Evolutionary conservation across 768 basidiomycete species (phyloP).

Genomic region (Roridomyces roridus): DNA sequence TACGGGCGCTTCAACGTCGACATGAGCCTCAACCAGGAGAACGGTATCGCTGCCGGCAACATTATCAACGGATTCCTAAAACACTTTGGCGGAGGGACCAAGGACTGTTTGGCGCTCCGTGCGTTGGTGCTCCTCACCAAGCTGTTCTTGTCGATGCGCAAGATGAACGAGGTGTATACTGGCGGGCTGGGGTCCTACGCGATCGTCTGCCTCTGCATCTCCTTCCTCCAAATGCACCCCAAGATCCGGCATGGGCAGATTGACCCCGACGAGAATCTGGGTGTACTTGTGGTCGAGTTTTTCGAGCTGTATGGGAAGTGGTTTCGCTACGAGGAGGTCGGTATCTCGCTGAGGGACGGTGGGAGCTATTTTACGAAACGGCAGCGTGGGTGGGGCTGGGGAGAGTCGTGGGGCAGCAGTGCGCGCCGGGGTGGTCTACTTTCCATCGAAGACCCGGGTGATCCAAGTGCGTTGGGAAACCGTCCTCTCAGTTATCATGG

Average conservation of each 20-base stretch:
- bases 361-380: slow-evolving; percentile 90
- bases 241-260: slow-evolving; percentile 91
- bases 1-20: slow-evolving; percentile 86
- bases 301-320: slow-evolving; percentile 93
- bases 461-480: slow-evolving; percentile 83
- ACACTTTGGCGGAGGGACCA: slow-evolving; percentile 48
- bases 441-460: slow-evolving; percentile 93
- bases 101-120: slow-evolving; percentile 70
- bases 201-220: slow-evolving; percentile 91
- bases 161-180: slow-evolving; percentile 98
- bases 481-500: too few relatives aligned
- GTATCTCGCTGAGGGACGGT: slow-evolving; percentile 86
- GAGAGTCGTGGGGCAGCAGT: slow-evolving; percentile 50
- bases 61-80: slow-evolving; percentile 83
- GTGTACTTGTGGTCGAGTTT: slow-evolving; percentile 95
- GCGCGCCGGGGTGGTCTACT: slow-evolving; percentile 56
- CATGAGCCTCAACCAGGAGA: slow-evolving; percentile 90
- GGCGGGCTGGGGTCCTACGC: slow-evolving; percentile 95
- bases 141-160: slow-evolving; percentile 85
- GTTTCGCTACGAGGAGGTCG: slow-evolving; percentile 91
- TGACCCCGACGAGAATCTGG: slow-evolving; percentile 85
- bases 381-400: slow-evolving; percentile 93
- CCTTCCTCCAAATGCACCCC: slow-evolving; percentile 97
- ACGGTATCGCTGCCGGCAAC: slow-evolving; percentile 78
- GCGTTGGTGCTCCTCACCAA: slow-evolving; percentile 89